These are phyloP conservation scores for Triglochin maritima DNA, from an alignment of 106 monocot genomes.

Conservation along the genomic window DNA sequence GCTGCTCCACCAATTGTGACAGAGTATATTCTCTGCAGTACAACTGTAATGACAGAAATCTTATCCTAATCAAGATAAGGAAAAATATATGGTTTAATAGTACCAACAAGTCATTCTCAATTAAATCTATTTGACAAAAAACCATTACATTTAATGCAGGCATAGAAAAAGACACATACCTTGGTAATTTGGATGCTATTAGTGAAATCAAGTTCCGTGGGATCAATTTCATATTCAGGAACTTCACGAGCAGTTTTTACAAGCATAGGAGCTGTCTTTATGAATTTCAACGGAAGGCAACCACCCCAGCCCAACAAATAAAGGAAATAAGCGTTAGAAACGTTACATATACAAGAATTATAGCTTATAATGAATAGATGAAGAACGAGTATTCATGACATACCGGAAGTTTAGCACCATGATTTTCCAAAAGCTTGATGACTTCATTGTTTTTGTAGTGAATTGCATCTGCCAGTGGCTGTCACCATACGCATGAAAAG, in stretches of 20 bases:
- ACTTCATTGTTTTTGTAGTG: conserved; percentile 68
- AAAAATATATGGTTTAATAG: too few relatives aligned
- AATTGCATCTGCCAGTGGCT: conserved; percentile 96
- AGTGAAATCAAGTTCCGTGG: conserved; percentile 81
- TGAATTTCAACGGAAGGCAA: not conserved
- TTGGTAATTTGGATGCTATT: conserved; percentile 64
- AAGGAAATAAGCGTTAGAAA: not conserved
- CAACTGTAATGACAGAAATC: too few relatives aligned
- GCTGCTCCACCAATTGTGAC: too few relatives aligned
- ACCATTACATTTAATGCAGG: not conserved
- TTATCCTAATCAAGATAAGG: too few relatives aligned
- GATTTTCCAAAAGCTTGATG: conserved; percentile 73
- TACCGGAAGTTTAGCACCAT: conserved; percentile 78
- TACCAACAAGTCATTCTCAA: too few relatives aligned
- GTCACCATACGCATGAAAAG: conserved; percentile 1
- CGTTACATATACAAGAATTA: not conserved
- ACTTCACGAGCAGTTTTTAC: conserved; percentile 66
- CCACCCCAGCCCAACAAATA: not conserved
- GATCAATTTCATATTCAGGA: conserved; percentile 91
- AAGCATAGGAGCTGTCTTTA: conserved; percentile 83
- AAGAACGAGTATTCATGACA: not conserved
- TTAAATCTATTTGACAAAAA: not conserved
- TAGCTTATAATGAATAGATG: not conserved
- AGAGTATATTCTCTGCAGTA: too few relatives aligned
- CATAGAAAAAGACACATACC: conserved; percentile 27